Percentiles rank a stretch among this genome's conserved stretches.
Evolutionary conservation across 306 rosid species (phyloP).

Genomic region (Quercus mongolica): DNA sequence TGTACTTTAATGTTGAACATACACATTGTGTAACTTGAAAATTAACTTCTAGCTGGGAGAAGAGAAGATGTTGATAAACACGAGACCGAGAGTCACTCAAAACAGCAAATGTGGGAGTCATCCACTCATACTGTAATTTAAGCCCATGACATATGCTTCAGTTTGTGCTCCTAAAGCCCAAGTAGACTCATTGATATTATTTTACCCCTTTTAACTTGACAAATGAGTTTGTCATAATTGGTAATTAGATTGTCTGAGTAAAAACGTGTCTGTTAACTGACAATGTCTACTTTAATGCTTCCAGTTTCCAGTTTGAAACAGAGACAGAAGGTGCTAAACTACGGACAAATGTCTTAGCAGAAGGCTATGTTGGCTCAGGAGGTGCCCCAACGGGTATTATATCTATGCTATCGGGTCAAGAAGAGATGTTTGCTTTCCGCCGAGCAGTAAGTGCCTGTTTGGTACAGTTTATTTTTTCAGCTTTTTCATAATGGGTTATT

Average conservation of each 20-base stretch:
- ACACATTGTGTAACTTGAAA: neutral
- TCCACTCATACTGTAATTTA: neutral
- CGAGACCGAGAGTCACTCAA: neutral
- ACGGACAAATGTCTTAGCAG: constrained; percentile 77
- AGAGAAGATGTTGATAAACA: neutral
- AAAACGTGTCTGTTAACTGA: constrained; percentile 20
- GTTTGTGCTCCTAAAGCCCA: too few species aligned
- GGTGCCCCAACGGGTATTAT: constrained; percentile 65
- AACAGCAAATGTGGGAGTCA: neutral
- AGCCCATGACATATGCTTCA: too few species aligned
- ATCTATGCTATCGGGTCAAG: constrained; percentile 84
- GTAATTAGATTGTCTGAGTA: neutral
- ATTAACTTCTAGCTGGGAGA: too few species aligned
- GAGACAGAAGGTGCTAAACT: constrained; percentile 83
- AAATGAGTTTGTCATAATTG: neutral
- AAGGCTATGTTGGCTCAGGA: constrained; percentile 70
- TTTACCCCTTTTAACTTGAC: neutral
- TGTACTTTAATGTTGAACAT: neutral
- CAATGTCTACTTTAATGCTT: constrained; percentile 23
- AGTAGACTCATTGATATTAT: too few species aligned
- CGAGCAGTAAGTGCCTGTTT: constrained; percentile 72
- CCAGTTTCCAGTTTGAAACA: constrained; percentile 95
- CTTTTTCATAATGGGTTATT: too few species aligned
- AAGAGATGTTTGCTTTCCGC: constrained; percentile 91
- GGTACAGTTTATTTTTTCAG: too few species aligned